Percentiles rank a stretch among this genome's conserved stretches.
These are phyloP conservation scores for Dianthus caryophyllus DNA, from an alignment of 148 eudicot species.

Conservation along the genomic window DNA sequence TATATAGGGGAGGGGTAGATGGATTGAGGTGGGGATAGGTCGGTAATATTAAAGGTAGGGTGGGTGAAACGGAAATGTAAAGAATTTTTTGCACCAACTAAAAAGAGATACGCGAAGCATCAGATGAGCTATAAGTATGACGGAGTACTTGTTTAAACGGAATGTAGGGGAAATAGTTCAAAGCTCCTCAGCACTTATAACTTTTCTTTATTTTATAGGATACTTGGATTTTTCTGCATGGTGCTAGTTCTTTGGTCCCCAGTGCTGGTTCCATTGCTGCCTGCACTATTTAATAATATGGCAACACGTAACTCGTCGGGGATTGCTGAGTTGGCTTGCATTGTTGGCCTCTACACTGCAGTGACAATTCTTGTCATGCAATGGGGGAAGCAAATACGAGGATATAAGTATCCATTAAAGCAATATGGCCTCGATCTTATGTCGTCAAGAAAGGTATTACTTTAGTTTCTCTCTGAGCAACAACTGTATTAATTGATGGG, in stretches of 20 bases:
- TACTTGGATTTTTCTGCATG: slow-evolving; percentile 75
- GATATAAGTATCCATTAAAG: slow-evolving; percentile 69
- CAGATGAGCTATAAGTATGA: no score
- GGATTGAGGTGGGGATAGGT: no score
- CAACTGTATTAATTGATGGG: no score
- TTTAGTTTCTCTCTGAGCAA: slow-evolving; percentile 5
- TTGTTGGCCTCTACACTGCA: slow-evolving; percentile 75
- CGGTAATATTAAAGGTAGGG: no score
- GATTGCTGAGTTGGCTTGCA: slow-evolving; percentile 64
- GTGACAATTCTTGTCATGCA: slow-evolving; percentile 52
- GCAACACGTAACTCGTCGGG: slow-evolving; percentile 48
- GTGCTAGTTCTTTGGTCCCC: slow-evolving; percentile 94
- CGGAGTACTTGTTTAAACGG: not conserved
- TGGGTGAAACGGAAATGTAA: no score
- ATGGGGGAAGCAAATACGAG: slow-evolving; percentile 92
- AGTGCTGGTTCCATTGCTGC: slow-evolving; percentile 71
- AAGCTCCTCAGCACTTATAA: not conserved
- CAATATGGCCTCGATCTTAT: slow-evolving; percentile 79
- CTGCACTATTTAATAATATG: slow-evolving; percentile 71
- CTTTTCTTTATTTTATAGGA: slow-evolving; percentile 37
- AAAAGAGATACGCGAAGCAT: no score
- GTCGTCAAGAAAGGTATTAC: slow-evolving; percentile 57
- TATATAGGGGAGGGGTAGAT: no score
- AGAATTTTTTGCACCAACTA: no score
- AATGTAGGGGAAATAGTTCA: not conserved